Base-by-base conservation (phyloP, 306 rosid species). In the Quercus robur region DNA sequence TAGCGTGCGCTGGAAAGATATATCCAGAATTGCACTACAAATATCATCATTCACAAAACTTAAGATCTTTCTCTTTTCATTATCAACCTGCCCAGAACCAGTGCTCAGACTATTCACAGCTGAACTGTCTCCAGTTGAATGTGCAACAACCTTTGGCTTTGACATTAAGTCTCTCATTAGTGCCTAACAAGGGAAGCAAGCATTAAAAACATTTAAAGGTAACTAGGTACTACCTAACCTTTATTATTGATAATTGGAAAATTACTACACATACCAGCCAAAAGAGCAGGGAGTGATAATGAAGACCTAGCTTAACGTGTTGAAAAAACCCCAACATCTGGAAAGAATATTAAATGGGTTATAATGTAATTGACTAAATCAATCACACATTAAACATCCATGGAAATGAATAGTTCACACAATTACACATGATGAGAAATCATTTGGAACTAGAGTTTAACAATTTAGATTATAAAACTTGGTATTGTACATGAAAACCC, bases 281-380 rank as follows among this genome's bases (percentile, higher is more conserved):
- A 87, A 96, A 96, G 30, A 83, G 78, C 78, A 93, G 81, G 73
- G 99, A 88, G 28, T 93, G 99, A 78, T 84, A 88, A 90, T 96
- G 99, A 91, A 91, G 87, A 31, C 84, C 97, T 46, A 93, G 84
- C 89, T 93, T 96, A 81, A 78, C 81, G 86, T 96, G 96, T 82
- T 76, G 90, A 80, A 89, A 96, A 87, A 93, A 93, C 26, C 97
- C 94, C 78, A 90, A 85, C 99, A 93, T 96, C 99, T 96, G 90
- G 82, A 85, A 76, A 78, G 52, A 73, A 56, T 28, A 77, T 69
- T 31, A 80, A 58, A 74, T 69, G 54, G 44, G 73, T 82, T 79
- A 70, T 52, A 78, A 7, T 21, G 33, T 38, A 77, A 58, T 78
- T 75, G 70, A 80, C 57, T 17, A 70, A 51, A 64, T 33, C 67